Evolutionary conservation across 2,329 filamentous ascomycete species (phyloP).

Genomic region (Cladophialophora chaetospira): DNA sequence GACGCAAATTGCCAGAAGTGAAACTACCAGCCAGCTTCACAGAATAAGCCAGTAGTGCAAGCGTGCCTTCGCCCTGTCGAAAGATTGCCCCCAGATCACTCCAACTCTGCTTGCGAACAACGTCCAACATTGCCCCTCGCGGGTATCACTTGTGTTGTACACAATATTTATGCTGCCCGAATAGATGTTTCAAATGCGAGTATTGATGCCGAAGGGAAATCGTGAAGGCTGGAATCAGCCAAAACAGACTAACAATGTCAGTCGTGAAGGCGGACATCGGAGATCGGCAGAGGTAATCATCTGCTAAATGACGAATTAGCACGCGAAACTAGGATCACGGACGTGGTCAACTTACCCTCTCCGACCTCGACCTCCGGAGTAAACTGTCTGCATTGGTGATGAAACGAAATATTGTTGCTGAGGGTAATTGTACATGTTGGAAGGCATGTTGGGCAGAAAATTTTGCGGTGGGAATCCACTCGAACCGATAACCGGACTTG

Average conservation of each 20-base stretch:
- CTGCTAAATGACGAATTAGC: too few relatives aligned
- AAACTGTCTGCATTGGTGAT: constrained; percentile 44
- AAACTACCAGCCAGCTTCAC: neutral
- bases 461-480: constrained; percentile 46
- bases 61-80: too few relatives aligned
- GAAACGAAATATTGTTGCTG: constrained; percentile 42
- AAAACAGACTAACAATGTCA: neutral
- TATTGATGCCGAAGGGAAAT: constrained; percentile 1
- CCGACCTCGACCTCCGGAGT: constrained; percentile 52
- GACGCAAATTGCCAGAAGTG: neutral
- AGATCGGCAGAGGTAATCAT: too few relatives aligned
- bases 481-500: constrained; percentile 50
- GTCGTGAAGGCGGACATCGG: too few relatives aligned
- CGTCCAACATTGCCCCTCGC: neutral
- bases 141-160: constrained; percentile 5
- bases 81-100: too few relatives aligned
- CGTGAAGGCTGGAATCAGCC: neutral
- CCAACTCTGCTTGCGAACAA: neutral
- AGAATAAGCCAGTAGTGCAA: neutral
- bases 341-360: constrained; percentile 25
- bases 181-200: neutral
- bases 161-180: constrained; percentile 5
- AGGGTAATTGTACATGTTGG: constrained; percentile 56
- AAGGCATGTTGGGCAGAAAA: constrained; percentile 48
- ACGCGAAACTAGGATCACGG: neutral